Evolutionary conservation across 2,329 filamentous ascomycete species (phyloP).

Genomic region (Epichloe gansuensis): DNA sequence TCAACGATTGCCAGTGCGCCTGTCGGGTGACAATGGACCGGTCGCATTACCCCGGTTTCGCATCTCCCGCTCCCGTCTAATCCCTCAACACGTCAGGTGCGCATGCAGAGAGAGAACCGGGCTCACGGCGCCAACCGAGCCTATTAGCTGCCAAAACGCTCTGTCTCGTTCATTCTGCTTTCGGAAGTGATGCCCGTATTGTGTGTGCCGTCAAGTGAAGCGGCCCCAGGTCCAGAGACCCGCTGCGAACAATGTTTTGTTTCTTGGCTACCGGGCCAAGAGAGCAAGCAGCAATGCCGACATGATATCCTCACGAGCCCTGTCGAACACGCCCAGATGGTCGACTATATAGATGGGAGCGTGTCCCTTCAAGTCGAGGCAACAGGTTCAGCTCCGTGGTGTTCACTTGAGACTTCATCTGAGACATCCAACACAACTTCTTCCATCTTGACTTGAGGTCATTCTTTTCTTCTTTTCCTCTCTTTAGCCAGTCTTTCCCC

Average conservation of each 20-base stretch:
- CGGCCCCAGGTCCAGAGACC: not conserved
- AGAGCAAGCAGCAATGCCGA: not conserved
- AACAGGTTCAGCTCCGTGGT: not conserved
- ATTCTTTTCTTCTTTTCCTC: not conserved
- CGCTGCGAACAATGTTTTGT: not conserved
- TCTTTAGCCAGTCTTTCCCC: too few species aligned
- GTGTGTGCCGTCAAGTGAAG: not conserved
- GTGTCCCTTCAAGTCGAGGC: not conserved
- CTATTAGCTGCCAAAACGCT: not conserved
- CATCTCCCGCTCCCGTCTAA: not conserved
- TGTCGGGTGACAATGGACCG: not conserved
- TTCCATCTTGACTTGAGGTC: not conserved
- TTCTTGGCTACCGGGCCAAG: not conserved
- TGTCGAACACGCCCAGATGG: not conserved
- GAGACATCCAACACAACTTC: not conserved
- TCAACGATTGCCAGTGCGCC: not conserved
- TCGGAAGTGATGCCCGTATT: not conserved
- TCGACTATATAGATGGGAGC: not conserved
- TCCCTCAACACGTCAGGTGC: too few species aligned
- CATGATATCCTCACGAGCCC: not conserved
- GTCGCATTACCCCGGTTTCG: not conserved
- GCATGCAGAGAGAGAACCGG: not conserved
- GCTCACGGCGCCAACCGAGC: conserved; percentile 1
- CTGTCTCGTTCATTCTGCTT: not conserved
- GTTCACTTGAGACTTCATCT: not conserved